These are phyloP conservation scores for Solanum virginianum DNA, from an alignment of 257 asterid species.

Conservation along the genomic window DNA sequence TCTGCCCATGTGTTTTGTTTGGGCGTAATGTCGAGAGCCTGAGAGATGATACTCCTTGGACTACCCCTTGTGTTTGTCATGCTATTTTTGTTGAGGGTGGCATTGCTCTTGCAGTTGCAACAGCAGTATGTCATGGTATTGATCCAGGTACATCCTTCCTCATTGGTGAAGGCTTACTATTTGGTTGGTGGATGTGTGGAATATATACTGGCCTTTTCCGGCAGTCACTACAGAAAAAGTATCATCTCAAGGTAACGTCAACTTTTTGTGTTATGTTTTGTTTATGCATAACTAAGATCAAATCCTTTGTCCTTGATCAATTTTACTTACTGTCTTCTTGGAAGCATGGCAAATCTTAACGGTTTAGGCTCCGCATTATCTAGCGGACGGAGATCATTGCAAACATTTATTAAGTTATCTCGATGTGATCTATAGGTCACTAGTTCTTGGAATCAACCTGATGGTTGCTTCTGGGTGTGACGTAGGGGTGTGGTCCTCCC, in stretches of 20 bases:
- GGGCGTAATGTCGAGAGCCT: slow-evolving; percentile 21
- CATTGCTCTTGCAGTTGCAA: slow-evolving; percentile 57
- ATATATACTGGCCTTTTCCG: slow-evolving; percentile 82
- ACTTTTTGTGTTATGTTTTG: background rate
- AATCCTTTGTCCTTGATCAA: background rate
- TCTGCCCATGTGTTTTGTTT: slow-evolving; percentile 5
- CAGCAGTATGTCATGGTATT: slow-evolving; percentile 71
- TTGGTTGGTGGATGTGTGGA: slow-evolving; percentile 99
- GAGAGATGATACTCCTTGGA: slow-evolving; percentile 89
- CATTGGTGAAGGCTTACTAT: slow-evolving; percentile 73
- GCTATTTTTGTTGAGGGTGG: slow-evolving; percentile 92
- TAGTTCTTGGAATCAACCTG: background rate
- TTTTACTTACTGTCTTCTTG: background rate
- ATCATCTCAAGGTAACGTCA: slow-evolving; percentile 81
- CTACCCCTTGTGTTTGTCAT: slow-evolving; percentile 89
- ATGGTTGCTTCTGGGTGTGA: background rate
- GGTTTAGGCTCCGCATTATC: background rate
- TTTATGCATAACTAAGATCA: background rate
- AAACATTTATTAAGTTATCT: background rate
- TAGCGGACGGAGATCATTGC: background rate
- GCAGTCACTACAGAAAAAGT: slow-evolving; percentile 85
- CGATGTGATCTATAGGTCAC: no score
- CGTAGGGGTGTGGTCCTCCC: background rate
- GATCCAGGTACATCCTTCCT: slow-evolving; percentile 87
- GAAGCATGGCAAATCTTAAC: background rate